Evolutionary conservation across 2,329 filamentous ascomycete species (phyloP).

Genomic region (Alternaria sp.): DNA sequence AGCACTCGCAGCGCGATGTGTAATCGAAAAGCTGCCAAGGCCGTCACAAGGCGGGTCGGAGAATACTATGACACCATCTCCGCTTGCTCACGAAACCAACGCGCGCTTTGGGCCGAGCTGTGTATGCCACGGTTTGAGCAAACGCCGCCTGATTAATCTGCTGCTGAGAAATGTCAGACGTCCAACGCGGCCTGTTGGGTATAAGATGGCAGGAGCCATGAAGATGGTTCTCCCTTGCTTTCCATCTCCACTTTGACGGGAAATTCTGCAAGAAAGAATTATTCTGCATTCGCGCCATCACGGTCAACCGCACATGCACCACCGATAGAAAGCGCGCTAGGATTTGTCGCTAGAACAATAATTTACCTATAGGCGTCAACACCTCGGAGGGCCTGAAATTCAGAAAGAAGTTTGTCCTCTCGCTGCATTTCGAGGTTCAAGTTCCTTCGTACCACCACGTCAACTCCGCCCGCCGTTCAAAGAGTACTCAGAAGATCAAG

Average conservation of each 20-base stretch:
- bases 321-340: constrained; percentile 17
- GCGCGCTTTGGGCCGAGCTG: constrained; percentile 20
- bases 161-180: constrained; percentile 32
- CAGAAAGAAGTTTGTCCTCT: background rate
- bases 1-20: constrained; percentile 16
- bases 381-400: background rate
- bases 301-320: background rate
- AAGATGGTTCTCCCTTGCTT: background rate
- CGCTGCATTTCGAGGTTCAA: background rate
- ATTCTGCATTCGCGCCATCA: background rate
- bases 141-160: constrained; percentile 24
- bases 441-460: background rate
- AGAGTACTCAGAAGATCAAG: constrained; percentile 6
- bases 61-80: constrained; percentile 39
- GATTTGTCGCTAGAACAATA: constrained; percentile 18
- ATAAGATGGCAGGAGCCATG: constrained; percentile 8
- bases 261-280: constrained; percentile 1
- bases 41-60: constrained; percentile 41
- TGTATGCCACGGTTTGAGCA: constrained; percentile 9
- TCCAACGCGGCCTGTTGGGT: constrained; percentile 3
- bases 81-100: constrained; percentile 36
- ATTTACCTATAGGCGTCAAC: constrained; percentile 19
- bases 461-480: background rate
- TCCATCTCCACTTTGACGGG: background rate
- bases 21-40: constrained; percentile 27